Conservation (phyloP, 2,329 filamentous ascomycete genomes). For the Diaporthe citri region DNA sequence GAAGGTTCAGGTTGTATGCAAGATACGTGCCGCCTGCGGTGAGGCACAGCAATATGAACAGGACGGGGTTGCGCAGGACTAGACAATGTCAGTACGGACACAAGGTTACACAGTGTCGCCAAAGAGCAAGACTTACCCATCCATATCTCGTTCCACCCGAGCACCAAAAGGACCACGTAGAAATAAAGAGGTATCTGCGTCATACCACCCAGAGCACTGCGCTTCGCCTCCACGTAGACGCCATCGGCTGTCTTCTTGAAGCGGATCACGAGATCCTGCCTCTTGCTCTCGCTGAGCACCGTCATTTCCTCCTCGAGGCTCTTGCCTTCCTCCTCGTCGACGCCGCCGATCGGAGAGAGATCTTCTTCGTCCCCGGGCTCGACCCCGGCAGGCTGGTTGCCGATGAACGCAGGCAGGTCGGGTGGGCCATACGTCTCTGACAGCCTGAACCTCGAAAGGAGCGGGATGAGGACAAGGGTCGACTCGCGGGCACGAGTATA, state of each 20-base stretch:
- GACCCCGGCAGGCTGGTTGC: conserved; percentile 78
- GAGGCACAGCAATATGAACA: conserved; percentile 90
- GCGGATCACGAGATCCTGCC: conserved; percentile 89
- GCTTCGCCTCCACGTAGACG: conserved; percentile 97
- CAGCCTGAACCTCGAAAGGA: conserved; percentile 87
- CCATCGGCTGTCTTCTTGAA: conserved; percentile 99
- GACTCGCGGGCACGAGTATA: conserved; percentile 95
- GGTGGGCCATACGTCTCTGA: conserved; percentile 80
- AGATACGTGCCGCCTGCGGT: conserved; percentile 83
- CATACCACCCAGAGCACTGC: conserved; percentile 94
- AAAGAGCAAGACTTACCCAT: conserved; percentile 74
- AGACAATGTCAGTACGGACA: conserved; percentile 38
- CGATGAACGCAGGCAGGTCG: conserved; percentile 87
- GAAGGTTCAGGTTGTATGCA: conserved; percentile 93
- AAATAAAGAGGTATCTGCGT: conserved; percentile 96
- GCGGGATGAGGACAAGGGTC: conserved; percentile 89
- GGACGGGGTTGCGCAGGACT: conserved; percentile 94
- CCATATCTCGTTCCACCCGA: conserved; percentile 99
- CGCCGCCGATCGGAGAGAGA: conserved; percentile 86
- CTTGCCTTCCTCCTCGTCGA: conserved; percentile 95
- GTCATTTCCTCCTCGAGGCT: conserved; percentile 97
- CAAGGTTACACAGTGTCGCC: conserved; percentile 33
- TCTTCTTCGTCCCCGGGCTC: conserved; percentile 92
- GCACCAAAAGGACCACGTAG: conserved; percentile 86
- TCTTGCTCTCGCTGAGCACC: conserved; percentile 89